These are phyloP conservation scores for Herpetomonas muscarum DNA, from an alignment of 208 protist species.

Conservation along the genomic window DNA sequence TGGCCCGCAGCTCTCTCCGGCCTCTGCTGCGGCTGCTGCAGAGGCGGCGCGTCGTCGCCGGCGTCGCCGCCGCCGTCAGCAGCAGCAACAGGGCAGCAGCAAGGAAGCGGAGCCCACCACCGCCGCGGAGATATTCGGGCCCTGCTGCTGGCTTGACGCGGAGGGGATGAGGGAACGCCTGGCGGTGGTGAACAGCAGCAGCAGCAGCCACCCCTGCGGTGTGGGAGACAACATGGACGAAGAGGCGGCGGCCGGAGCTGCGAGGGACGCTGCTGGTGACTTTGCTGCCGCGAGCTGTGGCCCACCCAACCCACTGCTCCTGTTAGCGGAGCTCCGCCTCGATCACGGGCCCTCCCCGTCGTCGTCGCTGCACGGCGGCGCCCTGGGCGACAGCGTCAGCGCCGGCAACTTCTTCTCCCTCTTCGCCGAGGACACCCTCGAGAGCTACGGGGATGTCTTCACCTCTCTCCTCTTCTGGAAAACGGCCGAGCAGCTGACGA, in stretches of 20 bases:
- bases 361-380: slow-evolving; percentile 13
- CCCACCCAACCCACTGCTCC: background rate
- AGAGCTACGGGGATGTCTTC: slow-evolving; percentile 33
- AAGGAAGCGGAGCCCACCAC: too few relatives aligned
- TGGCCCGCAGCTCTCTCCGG: slow-evolving; percentile 1
- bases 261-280: too few relatives aligned
- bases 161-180: too few relatives aligned
- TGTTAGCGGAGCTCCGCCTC: background rate
- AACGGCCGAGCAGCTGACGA: slow-evolving; percentile 47
- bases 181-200: too few relatives aligned
- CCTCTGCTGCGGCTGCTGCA: background rate
- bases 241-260: too few relatives aligned
- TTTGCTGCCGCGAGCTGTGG: background rate
- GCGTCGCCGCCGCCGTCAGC: too few relatives aligned
- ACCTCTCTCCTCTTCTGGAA: slow-evolving; percentile 71
- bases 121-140: too few relatives aligned
- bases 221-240: too few relatives aligned
- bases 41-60: background rate
- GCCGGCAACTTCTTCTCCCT: slow-evolving; percentile 28
- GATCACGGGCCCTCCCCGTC: background rate
- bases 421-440: slow-evolving; percentile 19
- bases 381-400: slow-evolving; percentile 2
- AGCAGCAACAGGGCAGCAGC: too few relatives aligned
- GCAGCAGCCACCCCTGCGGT: too few relatives aligned
- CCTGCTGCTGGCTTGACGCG: too few relatives aligned